Evolutionary conservation across 352 stramenopile species (phyloP).

Genomic region (Globisporangium echinulatum): DNA sequence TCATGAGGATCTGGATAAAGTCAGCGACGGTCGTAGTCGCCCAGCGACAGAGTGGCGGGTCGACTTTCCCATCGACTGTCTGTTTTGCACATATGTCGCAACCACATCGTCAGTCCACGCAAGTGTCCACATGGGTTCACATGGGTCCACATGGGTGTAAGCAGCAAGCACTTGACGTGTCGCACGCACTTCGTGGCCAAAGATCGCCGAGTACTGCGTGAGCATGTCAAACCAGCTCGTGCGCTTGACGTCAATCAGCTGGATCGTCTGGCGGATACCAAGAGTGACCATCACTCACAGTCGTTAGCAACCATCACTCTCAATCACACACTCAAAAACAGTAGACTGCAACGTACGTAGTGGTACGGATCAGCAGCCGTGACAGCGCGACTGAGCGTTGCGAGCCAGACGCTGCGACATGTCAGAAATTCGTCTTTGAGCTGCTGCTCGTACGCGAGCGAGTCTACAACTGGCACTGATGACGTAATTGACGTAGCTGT

Average conservation of each 20-base stretch:
- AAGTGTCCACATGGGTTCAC: no score
- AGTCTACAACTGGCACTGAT: constrained; percentile 16
- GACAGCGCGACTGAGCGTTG: constrained; percentile 49
- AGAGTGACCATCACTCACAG: background rate
- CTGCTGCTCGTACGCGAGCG: constrained; percentile 64
- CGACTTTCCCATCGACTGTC: constrained; percentile 76
- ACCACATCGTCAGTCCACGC: background rate
- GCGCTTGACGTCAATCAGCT: constrained; percentile 85
- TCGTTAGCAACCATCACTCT: no score
- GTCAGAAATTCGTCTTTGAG: constrained; percentile 83
- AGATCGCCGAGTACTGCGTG: constrained; percentile 89
- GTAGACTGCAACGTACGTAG: constrained; percentile 39
- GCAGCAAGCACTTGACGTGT: no score
- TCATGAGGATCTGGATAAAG: constrained; percentile 77
- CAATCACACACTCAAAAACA: background rate
- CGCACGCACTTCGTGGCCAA: constrained; percentile 58
- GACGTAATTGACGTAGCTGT: background rate
- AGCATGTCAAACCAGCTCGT: constrained; percentile 90
- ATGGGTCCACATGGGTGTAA: no score
- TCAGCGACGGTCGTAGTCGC: constrained; percentile 71
- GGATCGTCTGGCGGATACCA: constrained; percentile 40
- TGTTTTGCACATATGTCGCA: constrained; percentile 3
- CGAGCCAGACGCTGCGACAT: constrained; percentile 72
- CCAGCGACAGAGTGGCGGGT: constrained; percentile 74
- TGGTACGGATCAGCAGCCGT: constrained; percentile 70